These are phyloP conservation scores for Flaveria robusta DNA, from an alignment of 129 eudicot species.

Conservation along the genomic window DNA sequence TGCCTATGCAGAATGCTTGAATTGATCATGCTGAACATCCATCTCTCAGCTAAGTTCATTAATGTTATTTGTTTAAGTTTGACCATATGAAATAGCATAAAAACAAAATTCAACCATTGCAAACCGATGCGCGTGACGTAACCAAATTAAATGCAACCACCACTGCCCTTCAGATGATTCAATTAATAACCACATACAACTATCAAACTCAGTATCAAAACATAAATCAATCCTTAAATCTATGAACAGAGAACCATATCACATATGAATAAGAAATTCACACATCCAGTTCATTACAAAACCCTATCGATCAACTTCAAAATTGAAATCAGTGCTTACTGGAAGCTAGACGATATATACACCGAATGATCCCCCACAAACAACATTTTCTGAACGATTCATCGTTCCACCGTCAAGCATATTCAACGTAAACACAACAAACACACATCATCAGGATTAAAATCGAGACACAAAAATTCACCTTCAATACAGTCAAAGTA, in stretches of 20 bases:
- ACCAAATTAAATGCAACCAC: constrained; percentile 6
- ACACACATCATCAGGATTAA: background rate
- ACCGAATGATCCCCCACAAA: background rate
- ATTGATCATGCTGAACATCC: background rate
- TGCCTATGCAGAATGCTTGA: background rate
- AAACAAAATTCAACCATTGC: background rate
- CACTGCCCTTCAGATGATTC: background rate
- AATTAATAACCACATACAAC: background rate
- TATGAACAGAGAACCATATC: background rate
- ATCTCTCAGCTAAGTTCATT: background rate
- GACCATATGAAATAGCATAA: background rate
- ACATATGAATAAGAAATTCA: background rate
- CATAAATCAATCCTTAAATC: background rate
- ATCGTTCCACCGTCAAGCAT: background rate
- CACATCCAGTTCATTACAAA: background rate
- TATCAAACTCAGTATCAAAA: background rate
- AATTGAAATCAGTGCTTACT: background rate
- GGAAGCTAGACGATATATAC: background rate
- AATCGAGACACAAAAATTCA: background rate
- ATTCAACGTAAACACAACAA: background rate
- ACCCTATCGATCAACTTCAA: background rate
- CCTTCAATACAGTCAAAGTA: background rate
- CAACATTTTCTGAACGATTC: background rate
- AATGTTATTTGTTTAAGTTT: background rate
- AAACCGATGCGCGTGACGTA: background rate